These are phyloP conservation scores for Pulveroboletus frians DNA, from an alignment of 768 basidiomycete genomes.

Conservation along the genomic window DNA sequence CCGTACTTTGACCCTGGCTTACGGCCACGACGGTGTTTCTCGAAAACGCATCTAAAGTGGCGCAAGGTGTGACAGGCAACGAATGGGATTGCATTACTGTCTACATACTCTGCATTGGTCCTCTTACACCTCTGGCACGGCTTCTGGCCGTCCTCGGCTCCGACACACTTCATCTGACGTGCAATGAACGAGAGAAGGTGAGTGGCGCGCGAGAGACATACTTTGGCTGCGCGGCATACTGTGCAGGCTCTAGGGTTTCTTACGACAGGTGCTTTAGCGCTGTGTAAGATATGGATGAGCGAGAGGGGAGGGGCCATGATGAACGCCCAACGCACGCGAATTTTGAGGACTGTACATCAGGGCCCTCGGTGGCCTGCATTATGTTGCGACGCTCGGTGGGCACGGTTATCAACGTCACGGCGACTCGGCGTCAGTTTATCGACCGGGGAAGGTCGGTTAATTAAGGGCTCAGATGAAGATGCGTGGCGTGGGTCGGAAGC, in stretches of 20 bases:
- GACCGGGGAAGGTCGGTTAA: constrained; percentile 38
- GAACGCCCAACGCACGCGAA: constrained; percentile 17
- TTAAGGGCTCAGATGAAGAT: constrained; percentile 32
- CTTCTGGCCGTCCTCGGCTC: constrained; percentile 77
- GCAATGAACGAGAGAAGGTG: constrained; percentile 14
- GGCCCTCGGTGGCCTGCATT: constrained; percentile 27
- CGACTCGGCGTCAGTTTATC: constrained; percentile 39
- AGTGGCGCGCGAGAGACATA: constrained; percentile 24
- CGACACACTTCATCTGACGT: constrained; percentile 83
- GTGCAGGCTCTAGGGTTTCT: constrained; percentile 67
- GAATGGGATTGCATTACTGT: constrained; percentile 1
- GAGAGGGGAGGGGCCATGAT: constrained; percentile 4
- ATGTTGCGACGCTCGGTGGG: constrained; percentile 17
- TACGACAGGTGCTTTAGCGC: constrained; percentile 40
- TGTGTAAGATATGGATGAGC: constrained; percentile 17
- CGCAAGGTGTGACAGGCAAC: constrained; percentile 13
- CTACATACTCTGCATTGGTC: constrained; percentile 64
- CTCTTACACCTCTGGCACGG: constrained; percentile 83
- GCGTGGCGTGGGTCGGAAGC: constrained; percentile 9
- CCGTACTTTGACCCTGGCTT: constrained; percentile 86
- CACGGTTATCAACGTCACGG: constrained; percentile 38
- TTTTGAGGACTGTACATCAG: constrained; percentile 30
- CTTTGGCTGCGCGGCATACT: constrained; percentile 82
- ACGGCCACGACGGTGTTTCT: constrained; percentile 83
- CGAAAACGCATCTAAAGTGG: constrained; percentile 65